Evolutionary conservation across 768 basidiomycete species (phyloP).

Genomic region (Lactarius akahatsu): DNA sequence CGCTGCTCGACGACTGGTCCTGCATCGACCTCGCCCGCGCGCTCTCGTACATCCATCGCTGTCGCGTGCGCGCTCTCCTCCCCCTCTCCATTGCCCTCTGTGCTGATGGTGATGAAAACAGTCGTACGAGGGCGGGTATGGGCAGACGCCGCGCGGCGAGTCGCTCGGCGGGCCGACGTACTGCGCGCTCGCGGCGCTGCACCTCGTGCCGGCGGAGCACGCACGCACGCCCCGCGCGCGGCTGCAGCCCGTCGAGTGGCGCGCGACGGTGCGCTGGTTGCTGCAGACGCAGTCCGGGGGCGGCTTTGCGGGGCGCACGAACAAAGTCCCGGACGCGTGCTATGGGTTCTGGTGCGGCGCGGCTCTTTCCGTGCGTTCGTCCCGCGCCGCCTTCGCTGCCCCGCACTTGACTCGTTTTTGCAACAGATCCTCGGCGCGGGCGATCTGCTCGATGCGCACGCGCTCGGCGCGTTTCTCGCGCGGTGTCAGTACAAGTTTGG

Average conservation of each 20-base stretch:
- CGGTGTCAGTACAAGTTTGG: slow-evolving; percentile 86
- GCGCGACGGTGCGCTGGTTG: slow-evolving; percentile 72
- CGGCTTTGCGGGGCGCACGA: slow-evolving; percentile 86
- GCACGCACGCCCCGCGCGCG: no score
- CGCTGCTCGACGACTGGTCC: slow-evolving; percentile 78
- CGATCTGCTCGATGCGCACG: slow-evolving; percentile 54
- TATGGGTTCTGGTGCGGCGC: slow-evolving; percentile 97
- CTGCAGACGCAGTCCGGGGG: slow-evolving; percentile 71
- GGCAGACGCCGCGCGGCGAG: slow-evolving; percentile 77
- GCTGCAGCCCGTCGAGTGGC: slow-evolving; percentile 42
- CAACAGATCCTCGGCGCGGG: slow-evolving; percentile 65
- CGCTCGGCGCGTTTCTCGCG: slow-evolving; percentile 64
- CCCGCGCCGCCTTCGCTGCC: no score
- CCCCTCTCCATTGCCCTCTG: neutral
- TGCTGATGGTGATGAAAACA: slow-evolving; percentile 33
- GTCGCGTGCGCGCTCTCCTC: slow-evolving; percentile 54
- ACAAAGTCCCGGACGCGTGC: slow-evolving; percentile 87
- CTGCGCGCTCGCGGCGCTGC: slow-evolving; percentile 77
- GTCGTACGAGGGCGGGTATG: slow-evolving; percentile 94
- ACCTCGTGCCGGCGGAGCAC: slow-evolving; percentile 38
- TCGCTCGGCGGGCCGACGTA: slow-evolving; percentile 97
- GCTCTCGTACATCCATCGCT: slow-evolving; percentile 61
- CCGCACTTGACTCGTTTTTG: no score
- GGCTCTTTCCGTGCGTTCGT: slow-evolving; percentile 56
- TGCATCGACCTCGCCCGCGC: slow-evolving; percentile 63